Base-by-base conservation (phyloP, 2,329 filamentous ascomycete genomes). In the Apiospora rasikravindrae region DNA sequence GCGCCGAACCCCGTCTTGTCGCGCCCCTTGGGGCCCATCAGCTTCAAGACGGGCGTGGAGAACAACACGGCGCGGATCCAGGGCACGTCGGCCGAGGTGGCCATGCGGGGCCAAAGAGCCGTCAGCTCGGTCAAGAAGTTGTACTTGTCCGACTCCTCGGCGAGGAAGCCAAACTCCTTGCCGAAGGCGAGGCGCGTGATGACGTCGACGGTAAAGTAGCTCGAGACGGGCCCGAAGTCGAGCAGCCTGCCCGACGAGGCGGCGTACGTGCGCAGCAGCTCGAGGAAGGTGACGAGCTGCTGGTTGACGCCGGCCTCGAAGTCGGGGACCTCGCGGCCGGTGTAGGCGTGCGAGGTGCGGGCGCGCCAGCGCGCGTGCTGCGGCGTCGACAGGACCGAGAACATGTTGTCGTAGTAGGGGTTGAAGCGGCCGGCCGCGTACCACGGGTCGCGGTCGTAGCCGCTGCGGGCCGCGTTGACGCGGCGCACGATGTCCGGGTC, bases 381-480 rank as follows among this genome's bases (percentile, higher is more conserved):
- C 37, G 47, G 83, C 83, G 72, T 88, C 82, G 53, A 82, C 80
- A 33, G 84, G 33, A 33, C 80, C 29, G 83, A 87, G 75, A 90
- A 83, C 71, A 90, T 82, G 72, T 87, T 89, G 73, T 89, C 86
- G 37, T 84, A 81, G n/a, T 86, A 83, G 0, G 87, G 86, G 72
- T 90, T 85, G 73, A 91, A 82, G 19, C 85, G 83, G 71, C 86
- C 82, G 5, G 83, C 84, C 71, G 83, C 80, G 75, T 88, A 89
- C 82, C 86, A 88, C 0, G 74, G 74, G 0, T 80, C 81, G 1
- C 83, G 81, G 2, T 74, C 77, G 72, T 85, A 86, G 7, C 73
- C 71, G 37, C 81, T 82, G 16, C 83, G 80, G 2, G 82, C 83
- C 0, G 77, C 78, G 8, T 79, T 80, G 77, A 85, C 83, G 29